These are phyloP conservation scores for Solanum hybrid DNA, from an alignment of 305 asterid species.

Conservation along the genomic window DNA sequence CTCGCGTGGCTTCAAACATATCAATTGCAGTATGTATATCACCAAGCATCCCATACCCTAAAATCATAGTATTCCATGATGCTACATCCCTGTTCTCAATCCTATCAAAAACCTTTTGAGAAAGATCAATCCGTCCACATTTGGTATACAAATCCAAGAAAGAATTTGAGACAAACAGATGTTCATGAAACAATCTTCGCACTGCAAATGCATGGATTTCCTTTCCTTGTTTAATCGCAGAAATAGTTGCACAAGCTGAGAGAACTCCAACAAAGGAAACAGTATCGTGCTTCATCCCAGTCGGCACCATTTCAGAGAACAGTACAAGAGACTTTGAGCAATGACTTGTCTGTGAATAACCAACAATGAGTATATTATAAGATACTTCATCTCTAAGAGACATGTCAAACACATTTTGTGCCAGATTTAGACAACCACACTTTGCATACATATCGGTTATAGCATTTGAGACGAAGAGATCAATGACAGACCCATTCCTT, in stretches of 20 bases:
- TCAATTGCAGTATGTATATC: constrained; percentile 39
- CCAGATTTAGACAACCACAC: constrained; percentile 50
- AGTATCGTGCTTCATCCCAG: constrained; percentile 34
- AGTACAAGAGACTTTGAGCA: constrained; percentile 33
- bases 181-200: constrained; percentile 34
- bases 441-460: constrained; percentile 73
- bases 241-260: constrained; percentile 58
- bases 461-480: constrained; percentile 68
- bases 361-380: constrained; percentile 47
- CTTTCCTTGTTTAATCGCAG: constrained; percentile 57
- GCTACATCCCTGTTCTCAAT: constrained; percentile 48
- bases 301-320: constrained; percentile 46
- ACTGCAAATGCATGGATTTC: constrained; percentile 56
- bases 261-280: constrained; percentile 57
- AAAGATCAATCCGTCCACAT: constrained; percentile 51
- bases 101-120: constrained; percentile 40
- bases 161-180: constrained; percentile 68
- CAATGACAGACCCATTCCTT: constrained; percentile 26
- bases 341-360: constrained; percentile 44
- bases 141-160: constrained; percentile 63
- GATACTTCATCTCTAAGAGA: constrained; percentile 61
- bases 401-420: constrained; percentile 33
- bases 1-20: constrained; percentile 55
- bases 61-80: constrained; percentile 76
- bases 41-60: constrained; percentile 69